Conservation (phyloP, 2,329 filamentous ascomycete species). For the Colletotrichum tamarilloi region DNA sequence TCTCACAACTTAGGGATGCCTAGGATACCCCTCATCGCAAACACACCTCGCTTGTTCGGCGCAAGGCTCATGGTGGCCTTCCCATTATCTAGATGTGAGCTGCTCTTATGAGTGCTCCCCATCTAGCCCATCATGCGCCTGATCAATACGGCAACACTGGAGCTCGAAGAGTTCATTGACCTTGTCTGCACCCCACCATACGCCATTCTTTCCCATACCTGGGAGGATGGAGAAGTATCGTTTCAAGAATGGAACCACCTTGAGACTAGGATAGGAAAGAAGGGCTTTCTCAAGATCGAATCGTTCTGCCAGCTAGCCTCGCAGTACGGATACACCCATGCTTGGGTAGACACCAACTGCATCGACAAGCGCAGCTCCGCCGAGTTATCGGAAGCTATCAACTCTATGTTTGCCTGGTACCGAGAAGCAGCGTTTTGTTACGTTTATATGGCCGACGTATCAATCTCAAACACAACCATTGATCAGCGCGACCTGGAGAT, state of each 20-base stretch:
- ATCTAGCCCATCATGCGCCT: neutral
- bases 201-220: conserved; percentile 35
- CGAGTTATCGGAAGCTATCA: conserved; percentile 26
- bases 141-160: neutral
- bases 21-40: neutral
- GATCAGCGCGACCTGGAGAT: neutral
- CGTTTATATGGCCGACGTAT: conserved; percentile 37
- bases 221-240: conserved; percentile 21
- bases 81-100: too few species aligned
- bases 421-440: conserved; percentile 36
- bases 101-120: neutral
- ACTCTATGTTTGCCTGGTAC: conserved; percentile 37
- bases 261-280: neutral
- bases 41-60: too few species aligned
- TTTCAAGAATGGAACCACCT: conserved; percentile 2
- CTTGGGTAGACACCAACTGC: conserved; percentile 13
- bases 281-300: neutral
- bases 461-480: accelerated
- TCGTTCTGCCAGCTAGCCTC: neutral
- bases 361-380: conserved; percentile 26
- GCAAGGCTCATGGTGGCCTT: neutral
- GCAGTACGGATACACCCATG: neutral
- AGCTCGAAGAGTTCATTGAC: neutral
- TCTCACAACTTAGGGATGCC: neutral
- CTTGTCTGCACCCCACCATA: neutral